Base-by-base conservation (phyloP, 2,329 filamentous ascomycete genomes). In the Aspergillus sp. region DNA sequence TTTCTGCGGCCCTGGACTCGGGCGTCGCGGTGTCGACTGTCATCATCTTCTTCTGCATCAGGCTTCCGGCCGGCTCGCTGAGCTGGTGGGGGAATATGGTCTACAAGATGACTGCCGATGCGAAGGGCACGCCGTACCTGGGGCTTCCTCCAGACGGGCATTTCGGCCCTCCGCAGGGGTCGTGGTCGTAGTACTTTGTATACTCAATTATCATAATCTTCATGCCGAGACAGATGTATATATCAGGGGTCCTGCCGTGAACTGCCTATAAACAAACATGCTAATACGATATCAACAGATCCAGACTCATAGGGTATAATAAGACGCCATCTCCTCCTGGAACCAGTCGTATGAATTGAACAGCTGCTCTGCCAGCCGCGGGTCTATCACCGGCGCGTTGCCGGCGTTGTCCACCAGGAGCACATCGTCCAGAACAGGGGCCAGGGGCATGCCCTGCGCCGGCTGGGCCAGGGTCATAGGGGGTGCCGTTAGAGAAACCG, bases 41-140 rank as follows among this genome's bases (percentile, higher is more conserved):
- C 11, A 49, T 66, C 15, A 65, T 66, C 16, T 66, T 66, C 45
- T 65, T 67, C 31, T 60, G 53, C 27, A 58, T 66, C 27, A 57
- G 56, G 11, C 60, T 67, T 27, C 59, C 60, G 0, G 60, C 59
- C 3, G 53, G 55, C 4, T 45, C 42, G 4, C 39, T 65, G 26
- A 44, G 39, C 15, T 65, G 62, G 62, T 65, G 61, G 62, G 62
- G 62, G 0, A 68, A 66, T 24, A 56, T 49, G 2, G 53, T 60
- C 5, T 57, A 49, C 32, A 26, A 25, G 15, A 33, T 42, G 0
- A 67, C 65, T 2, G 63, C 63, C 1, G 65, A 69, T 42, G 60
- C 57, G 0, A 44, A 48, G 30, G 61, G 61, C 6, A 59, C 55
- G 4, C 55, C 57, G 2, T 59, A 51, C 38, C 53, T 49, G 39